phyloP scores from a whole-genome alignment of 2,329 filamentous ascomycete genomes.

The Claviceps purpurea region DNA sequence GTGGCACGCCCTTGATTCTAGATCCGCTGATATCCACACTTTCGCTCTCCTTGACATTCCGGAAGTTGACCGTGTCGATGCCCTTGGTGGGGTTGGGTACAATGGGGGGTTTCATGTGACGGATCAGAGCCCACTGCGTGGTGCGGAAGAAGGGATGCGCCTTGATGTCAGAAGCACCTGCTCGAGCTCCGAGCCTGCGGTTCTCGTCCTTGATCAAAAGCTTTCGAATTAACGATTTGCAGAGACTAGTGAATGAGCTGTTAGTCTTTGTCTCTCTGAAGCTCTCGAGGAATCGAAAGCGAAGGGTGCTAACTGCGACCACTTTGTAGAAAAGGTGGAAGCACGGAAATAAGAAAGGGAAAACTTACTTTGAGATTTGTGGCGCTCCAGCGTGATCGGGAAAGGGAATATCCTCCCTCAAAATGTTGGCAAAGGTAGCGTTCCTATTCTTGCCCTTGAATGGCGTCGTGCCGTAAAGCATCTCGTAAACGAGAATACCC shows the following conservation, averaged over 20 bases:
- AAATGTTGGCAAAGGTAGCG: conserved; percentile 92
- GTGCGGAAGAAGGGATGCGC: conserved; percentile 89
- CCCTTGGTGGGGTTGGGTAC: conserved; percentile 82
- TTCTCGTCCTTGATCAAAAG: conserved; percentile 97
- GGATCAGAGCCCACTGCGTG: conserved; percentile 92
- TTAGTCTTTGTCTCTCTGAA: neutral
- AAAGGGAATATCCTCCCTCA: conserved; percentile 91
- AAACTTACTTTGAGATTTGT: conserved; percentile 77
- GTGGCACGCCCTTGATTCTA: conserved; percentile 61
- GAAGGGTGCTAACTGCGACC: too few relatives aligned
- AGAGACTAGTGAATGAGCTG: conserved; percentile 47
- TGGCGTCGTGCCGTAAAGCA: conserved; percentile 95
- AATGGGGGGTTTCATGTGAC: conserved; percentile 96
- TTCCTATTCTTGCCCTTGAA: conserved; percentile 99
- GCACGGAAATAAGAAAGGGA: neutral
- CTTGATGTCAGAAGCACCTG: conserved; percentile 94
- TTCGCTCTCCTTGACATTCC: conserved; percentile 93
- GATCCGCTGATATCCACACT: conserved; percentile 73
- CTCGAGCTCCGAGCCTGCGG: conserved; percentile 79
- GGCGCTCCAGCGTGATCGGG: conserved; percentile 75
- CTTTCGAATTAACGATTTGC: conserved; percentile 93
- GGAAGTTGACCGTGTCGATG: conserved; percentile 91
- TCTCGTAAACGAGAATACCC: conserved; percentile 94
- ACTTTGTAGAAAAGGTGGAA: neutral
- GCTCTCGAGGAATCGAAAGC: too few relatives aligned